Base-by-base conservation (phyloP, 73 alveolate species). In the Symbiodinium natans region DNA sequence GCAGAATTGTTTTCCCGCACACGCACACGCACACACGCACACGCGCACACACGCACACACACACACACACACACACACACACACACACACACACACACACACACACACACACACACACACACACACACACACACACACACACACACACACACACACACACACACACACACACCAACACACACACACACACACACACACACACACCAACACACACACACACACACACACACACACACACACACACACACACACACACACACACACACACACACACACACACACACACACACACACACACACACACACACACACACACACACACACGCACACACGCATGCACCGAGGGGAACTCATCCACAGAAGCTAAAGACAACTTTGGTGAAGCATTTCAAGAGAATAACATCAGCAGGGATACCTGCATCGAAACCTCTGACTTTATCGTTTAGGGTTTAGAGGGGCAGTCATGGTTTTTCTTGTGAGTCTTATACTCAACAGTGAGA, bases 21-120 rank as follows among this genome's bases (percentile, higher is more conserved):
- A 83, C 92, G 41, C 92, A 83, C 77, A 83, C 92, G 41, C 77
- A 83, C 92, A 83, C 92, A 68, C 82, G 33, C 82, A 68, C 82
- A 68, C 82, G 17, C 82, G 17, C 82, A 83, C 92, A 83, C 92
- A 83, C 92, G 41, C 92, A 83, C 77, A 83, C 92, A 83, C 92
- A 83, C 77, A 83, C 92, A 83, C 92, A 83, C 92, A 83, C 92
- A 83, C 77, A 83, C 92, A 83, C 77, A 83, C 92, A 83, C 92
- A 83, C 92, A 83, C 92, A 83, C 92, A 83, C 77, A 83, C 92
- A 83, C 92, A 83, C 77, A 83, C 92, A 83, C 92, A 83, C 92
- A 83, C 92, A 83, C 92, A 83, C 92, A 83, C 43, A 83, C 92
- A 83, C 92, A 83, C 92, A 83, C 92, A 83, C 92, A 83, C 92